Conservation (phyloP, 805 yeast genomes). For the Lipomyces starkeyi region DNA sequence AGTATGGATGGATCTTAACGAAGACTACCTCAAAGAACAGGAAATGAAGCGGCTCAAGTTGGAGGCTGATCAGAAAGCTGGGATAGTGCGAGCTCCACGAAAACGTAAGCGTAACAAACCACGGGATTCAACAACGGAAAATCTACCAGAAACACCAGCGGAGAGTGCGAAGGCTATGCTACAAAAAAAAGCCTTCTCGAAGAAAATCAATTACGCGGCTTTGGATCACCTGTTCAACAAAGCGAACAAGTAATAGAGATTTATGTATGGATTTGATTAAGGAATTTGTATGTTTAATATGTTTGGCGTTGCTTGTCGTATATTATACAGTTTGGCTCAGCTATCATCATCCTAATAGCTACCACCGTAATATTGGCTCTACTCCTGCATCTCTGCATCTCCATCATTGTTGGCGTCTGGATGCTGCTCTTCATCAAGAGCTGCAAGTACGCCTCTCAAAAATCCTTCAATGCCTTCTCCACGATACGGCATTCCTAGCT, state of each 20-base stretch:
- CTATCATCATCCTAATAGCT: not conserved
- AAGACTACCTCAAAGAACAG: constrained; percentile 82
- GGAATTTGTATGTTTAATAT: not conserved
- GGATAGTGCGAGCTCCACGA: constrained; percentile 62
- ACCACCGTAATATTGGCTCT: not conserved
- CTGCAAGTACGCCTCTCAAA: constrained; percentile 51
- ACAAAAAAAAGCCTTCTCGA: constrained; percentile 75
- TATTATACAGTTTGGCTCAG: not conserved
- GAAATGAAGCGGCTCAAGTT: constrained; percentile 81
- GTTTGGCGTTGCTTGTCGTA: not conserved
- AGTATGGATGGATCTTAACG: constrained; percentile 89
- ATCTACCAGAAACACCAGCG: constrained; percentile 62
- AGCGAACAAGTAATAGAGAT: constrained; percentile 2
- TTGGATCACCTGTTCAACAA: constrained; percentile 54
- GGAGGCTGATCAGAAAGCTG: constrained; percentile 87
- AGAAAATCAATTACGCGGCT: constrained; percentile 88
- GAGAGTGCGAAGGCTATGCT: constrained; percentile 81
- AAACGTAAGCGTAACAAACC: constrained; percentile 47
- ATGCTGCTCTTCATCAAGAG: constrained; percentile 15
- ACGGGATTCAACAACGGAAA: constrained; percentile 44
- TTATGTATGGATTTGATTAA: not conserved
- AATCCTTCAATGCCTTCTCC: constrained; percentile 65
- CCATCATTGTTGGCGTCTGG: not conserved
- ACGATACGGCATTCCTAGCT: constrained; percentile 55
- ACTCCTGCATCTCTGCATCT: not conserved